Evolutionary conservation across 148 eudicot species (phyloP), one percentile per base, ranked within the genome.

Genomic region (Arbutus unedo): DNA sequence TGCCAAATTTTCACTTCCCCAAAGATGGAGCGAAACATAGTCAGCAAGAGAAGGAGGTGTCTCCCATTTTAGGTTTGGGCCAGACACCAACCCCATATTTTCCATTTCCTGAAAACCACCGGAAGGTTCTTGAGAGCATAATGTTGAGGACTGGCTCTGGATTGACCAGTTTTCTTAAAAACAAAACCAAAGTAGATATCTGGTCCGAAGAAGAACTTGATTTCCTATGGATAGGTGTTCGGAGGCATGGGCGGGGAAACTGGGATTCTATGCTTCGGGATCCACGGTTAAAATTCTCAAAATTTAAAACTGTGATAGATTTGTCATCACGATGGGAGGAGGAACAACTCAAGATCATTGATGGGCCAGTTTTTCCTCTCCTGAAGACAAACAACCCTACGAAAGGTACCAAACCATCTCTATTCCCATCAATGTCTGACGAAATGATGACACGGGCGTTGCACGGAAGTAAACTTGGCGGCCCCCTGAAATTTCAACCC

Each of bases 201-300:
- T 97, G 98, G 99, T 92, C 98, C 9, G 99, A 96, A 81, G 98
- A 96, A 74, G 99, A 96, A 76, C 99, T 96, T 44, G 99, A 96
- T 87, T 92, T 89, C 85, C 93, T 96, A 10, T 96, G 99, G 99
- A 89, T 96, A 86, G 99, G 98, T 57, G 94, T 96, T 83, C 94
- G 98, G 31, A 92, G 99, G 86, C 95, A 94, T 75, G 99, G 99
- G 16, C 80, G 85, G 67, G 98, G 94, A 73, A 91, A 92, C 76
- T 96, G 98, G 97, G 97, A 94, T 73, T 78, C 92, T 43, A 91
- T 94, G 94, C 91, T 93, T 62, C 87, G 85, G 68, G 98, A 96
- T 83, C 93, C 96, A 47, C 84, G 96, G 85, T 86, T 94, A 82
- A 92, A 87, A 77, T 96, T 96, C 81, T 91, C 99, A 0, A 94